A percentile compares a stretch with the other conserved stretches of the same genome.
Evolutionary conservation across 108 stramenopile species (phyloP).

Genomic region (Discostella pseudostelligera): DNA sequence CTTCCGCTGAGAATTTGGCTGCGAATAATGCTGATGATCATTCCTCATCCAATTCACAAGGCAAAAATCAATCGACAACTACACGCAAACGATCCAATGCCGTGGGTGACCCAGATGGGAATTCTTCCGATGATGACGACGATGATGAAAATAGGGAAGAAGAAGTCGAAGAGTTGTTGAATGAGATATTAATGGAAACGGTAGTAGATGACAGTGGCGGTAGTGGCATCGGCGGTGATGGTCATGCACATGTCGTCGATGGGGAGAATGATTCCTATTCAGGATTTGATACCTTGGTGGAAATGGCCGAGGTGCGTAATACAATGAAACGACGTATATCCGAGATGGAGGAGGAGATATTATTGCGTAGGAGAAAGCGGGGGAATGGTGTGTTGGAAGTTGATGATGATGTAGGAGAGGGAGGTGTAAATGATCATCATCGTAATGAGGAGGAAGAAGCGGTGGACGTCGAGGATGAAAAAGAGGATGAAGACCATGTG

Average conservation of each 20-base stretch:
- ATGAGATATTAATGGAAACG: too few species aligned
- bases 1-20: not conserved
- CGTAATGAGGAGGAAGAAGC: conserved; percentile 26
- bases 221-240: too few species aligned
- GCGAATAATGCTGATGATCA: too few species aligned
- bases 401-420: conserved; percentile 20
- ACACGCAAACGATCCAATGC: conserved; percentile 41
- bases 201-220: too few species aligned
- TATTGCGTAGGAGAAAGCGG: not conserved
- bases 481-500: too few species aligned
- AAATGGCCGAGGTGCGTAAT: conserved; percentile 22
- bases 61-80: conserved; percentile 36
- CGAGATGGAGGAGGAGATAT: conserved; percentile 29
- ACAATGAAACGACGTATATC: conserved; percentile 23
- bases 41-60: too few species aligned
- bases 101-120: conserved; percentile 82
- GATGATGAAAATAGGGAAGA: conserved; percentile 43
- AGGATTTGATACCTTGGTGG: conserved; percentile 21
- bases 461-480: too few species aligned
- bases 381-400: conserved; percentile 4
- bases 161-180: too few species aligned
- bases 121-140: conserved; percentile 48
- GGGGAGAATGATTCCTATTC: not conserved
- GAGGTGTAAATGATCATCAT: conserved; percentile 13
- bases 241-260: too few species aligned